phyloP scores from a whole-genome alignment of 140 eudicot species.

The Ambrosia hybrid region DNA sequence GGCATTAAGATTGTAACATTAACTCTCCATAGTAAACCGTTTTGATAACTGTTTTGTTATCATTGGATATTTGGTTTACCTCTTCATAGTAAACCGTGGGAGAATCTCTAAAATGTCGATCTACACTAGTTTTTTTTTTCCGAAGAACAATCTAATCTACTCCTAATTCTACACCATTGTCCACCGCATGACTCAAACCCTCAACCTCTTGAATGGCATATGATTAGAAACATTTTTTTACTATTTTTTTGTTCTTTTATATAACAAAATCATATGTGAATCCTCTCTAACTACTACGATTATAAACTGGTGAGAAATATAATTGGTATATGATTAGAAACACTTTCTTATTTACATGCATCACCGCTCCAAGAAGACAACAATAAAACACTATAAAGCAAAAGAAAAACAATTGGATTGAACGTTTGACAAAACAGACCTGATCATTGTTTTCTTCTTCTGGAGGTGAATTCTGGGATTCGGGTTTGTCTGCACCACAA shows the following conservation, averaged over 20 bases:
- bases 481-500: conserved; percentile 95
- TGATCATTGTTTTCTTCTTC: conserved; percentile 66
- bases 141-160: too few species aligned
- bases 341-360: conserved; percentile 20
- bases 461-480: conserved; percentile 46
- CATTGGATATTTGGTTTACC: background rate
- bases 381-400: conserved; percentile 18
- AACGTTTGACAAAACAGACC: conserved; percentile 57
- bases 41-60: background rate
- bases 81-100: background rate
- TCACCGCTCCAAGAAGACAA: background rate
- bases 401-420: conserved; percentile 15
- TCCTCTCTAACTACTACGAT: background rate
- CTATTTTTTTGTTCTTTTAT: background rate
- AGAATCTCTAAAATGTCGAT: background rate
- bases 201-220: too few species aligned
- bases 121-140: background rate
- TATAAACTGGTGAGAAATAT: background rate
- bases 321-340: background rate
- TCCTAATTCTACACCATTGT: too few species aligned
- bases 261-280: background rate
- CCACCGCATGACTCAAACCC: too few species aligned
- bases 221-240: too few species aligned
- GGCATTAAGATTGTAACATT: background rate
- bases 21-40: too few species aligned